Base-by-base conservation (phyloP, 2,329 filamentous ascomycete species). In the Verticillium nonalfalfae region DNA sequence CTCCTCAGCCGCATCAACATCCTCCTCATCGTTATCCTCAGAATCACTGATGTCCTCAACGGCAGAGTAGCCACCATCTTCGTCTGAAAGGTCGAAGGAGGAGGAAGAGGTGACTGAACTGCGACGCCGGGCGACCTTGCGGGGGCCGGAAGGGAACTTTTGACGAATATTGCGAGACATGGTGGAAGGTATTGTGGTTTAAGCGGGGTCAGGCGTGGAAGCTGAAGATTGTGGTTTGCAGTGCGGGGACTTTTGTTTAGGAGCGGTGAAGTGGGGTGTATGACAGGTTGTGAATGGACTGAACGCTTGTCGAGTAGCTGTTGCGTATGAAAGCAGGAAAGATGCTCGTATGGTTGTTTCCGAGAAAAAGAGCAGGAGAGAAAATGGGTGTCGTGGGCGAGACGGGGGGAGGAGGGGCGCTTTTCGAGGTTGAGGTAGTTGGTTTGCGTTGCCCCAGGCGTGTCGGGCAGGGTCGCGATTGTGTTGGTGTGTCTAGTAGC, bases 11-110 rank as follows among this genome's bases (percentile, higher is more conserved):
- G 87, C 85, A 70, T 90, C 84, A 61, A 94, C 85, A 80, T 90
- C 85, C 66, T 90, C 85, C 73, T 94, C 89, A 72, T 94, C 90
- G 65, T 91, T 88, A 64, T 93, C 84, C 60, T 84, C 90, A 11
- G 86, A 88, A 68, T 93, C 90, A 67, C 85, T 90, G 63, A 96
- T 89, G 58, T 92, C 85, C 71, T 94, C 90, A 63, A 96, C 88
- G 40, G 82, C 89, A 1, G 87, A 90, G 73, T 93, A 92, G 61
- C 86, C 88, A 59, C 83, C 85, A 58, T 92, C 90, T 58, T 92
- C 90, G 63, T 88, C 85, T 64, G 85, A 89, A 6, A 86, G 77
- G 68, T 85, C 77, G 61, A 83, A 74, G 1, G 83, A 84, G 18
- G 58, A 59, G 13, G 58, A 59, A 10, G 84, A 85, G 3, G 83